A percentile compares a stretch with the other conserved stretches of the same genome.
Conservation (phyloP, 108 stramenopile species). For the Cyclotella sp. region DNA sequence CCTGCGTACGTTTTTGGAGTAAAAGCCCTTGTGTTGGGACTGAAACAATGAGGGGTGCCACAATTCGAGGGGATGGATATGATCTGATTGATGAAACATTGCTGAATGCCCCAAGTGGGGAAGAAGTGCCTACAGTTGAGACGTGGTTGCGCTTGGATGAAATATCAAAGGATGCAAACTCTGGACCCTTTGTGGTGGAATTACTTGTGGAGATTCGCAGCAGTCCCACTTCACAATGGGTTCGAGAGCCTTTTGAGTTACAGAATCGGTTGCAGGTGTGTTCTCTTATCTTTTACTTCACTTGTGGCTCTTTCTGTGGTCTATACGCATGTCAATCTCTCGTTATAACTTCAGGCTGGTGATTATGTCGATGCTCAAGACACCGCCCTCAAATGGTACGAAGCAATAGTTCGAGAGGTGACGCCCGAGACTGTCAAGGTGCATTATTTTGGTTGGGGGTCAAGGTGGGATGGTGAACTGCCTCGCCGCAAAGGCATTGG, state of each 20-base stretch:
- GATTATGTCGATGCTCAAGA: conserved; percentile 89
- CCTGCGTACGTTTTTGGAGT: conserved; percentile 71
- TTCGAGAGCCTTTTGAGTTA: conserved; percentile 62
- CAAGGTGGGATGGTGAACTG: conserved; percentile 67
- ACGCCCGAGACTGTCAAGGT: conserved; percentile 67
- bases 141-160: conserved; percentile 63
- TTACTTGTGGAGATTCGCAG: conserved; percentile 67
- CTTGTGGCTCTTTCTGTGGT: background rate
- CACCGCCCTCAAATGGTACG: conserved; percentile 79
- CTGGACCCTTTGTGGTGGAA: conserved; percentile 38
- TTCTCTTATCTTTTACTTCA: background rate
- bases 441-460: conserved; percentile 84
- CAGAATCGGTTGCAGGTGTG: conserved; percentile 63
- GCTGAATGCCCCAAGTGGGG: conserved; percentile 1
- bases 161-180: conserved; percentile 8
- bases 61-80: conserved; percentile 64
- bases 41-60: conserved; percentile 23
- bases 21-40: conserved; percentile 22
- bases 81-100: conserved; percentile 61
- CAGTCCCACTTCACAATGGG: conserved; percentile 56
- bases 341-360: conserved; percentile 51
- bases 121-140: conserved; percentile 45
- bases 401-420: conserved; percentile 69
- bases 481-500: conserved; percentile 36
- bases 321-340: background rate